A percentile compares a stretch with the other conserved stretches of the same genome.
Conservation (phyloP, 2,329 filamentous ascomycete species). For the Fusarium transvaalense region DNA sequence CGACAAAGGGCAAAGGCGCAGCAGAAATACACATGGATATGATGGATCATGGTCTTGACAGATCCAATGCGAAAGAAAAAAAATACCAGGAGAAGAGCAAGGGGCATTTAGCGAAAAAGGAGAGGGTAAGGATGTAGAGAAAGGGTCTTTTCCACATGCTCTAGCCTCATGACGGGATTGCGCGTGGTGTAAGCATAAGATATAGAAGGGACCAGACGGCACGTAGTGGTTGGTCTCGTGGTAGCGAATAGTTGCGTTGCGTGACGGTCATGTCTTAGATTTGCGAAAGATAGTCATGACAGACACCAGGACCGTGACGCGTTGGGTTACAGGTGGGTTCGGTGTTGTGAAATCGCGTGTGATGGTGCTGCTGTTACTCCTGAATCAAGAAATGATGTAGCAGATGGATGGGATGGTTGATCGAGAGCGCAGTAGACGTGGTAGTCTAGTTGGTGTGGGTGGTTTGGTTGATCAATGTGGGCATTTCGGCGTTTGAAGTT, state of each 20-base stretch:
- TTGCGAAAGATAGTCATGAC: slow-evolving; percentile 36
- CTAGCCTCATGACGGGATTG: slow-evolving; percentile 40
- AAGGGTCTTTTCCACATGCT: slow-evolving; percentile 28
- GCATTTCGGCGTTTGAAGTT: slow-evolving; percentile 25
- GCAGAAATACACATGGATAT: slow-evolving; percentile 37
- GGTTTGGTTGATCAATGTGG: slow-evolving; percentile 29
- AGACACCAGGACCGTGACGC: slow-evolving; percentile 34
- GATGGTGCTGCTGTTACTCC: slow-evolving; percentile 28
- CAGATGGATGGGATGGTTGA: slow-evolving; percentile 44
- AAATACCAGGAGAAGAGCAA: slow-evolving; percentile 1
- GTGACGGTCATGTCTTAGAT: slow-evolving; percentile 48
- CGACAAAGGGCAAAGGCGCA: slow-evolving; percentile 40
- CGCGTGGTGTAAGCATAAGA: slow-evolving; percentile 38
- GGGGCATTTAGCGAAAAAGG: slow-evolving; percentile 7
- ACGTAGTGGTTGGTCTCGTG: slow-evolving; percentile 44
- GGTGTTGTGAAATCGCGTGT: slow-evolving; percentile 29
- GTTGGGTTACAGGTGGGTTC: slow-evolving; percentile 31
- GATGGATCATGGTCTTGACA: slow-evolving; percentile 36
- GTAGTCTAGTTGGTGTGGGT: slow-evolving; percentile 40
- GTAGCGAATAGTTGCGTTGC: slow-evolving; percentile 39
- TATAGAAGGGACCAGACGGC: slow-evolving; percentile 33
- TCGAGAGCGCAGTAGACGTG: slow-evolving; percentile 16
- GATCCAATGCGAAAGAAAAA: slow-evolving; percentile 22
- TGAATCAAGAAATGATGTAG: slow-evolving; percentile 36
- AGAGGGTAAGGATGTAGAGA: slow-evolving; percentile 5